Percentiles rank a stretch among this genome's conserved stretches.
Conservation (phyloP, 352 stramenopile species). For the Globisporangium solare region DNA sequence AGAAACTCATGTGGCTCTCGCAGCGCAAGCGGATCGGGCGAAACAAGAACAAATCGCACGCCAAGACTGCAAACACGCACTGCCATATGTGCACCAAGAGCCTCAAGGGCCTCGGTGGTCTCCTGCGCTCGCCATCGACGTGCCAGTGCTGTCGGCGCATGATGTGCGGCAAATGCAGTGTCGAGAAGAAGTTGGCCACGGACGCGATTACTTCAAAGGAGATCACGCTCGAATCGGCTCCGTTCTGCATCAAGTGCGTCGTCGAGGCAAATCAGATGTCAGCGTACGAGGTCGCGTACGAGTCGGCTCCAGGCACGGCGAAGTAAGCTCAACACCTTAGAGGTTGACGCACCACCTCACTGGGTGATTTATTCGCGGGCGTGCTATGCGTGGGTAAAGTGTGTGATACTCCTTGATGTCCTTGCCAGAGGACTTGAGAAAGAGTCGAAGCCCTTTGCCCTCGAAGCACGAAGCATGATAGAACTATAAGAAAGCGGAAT, state of each 20-base stretch:
- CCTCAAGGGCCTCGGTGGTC: slow-evolving; percentile 30
- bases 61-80: slow-evolving; percentile 13
- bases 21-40: slow-evolving; percentile 7
- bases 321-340: neutral
- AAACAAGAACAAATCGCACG: slow-evolving; percentile 13
- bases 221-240: slow-evolving; percentile 26
- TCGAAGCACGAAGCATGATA: too few relatives aligned
- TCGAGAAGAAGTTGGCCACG: slow-evolving; percentile 40
- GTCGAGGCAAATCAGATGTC: slow-evolving; percentile 31
- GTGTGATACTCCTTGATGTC: too few relatives aligned
- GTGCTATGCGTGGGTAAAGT: too few relatives aligned
- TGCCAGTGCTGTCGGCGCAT: slow-evolving; percentile 35
- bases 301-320: slow-evolving; percentile 1
- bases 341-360: neutral
- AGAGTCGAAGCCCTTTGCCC: too few relatives aligned
- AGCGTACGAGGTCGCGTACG: slow-evolving; percentile 25
- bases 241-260: slow-evolving; percentile 43
- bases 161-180: slow-evolving; percentile 33
- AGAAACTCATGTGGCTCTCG: slow-evolving; percentile 38
- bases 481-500: too few relatives aligned
- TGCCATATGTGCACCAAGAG: slow-evolving; percentile 12
- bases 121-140: slow-evolving; percentile 23
- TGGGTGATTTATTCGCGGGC: neutral
- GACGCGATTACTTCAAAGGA: slow-evolving; percentile 24
- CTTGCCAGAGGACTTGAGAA: too few relatives aligned